phyloP scores from a whole-genome alignment of 73 alveolate genomes.

The Stentor roeselii region DNA sequence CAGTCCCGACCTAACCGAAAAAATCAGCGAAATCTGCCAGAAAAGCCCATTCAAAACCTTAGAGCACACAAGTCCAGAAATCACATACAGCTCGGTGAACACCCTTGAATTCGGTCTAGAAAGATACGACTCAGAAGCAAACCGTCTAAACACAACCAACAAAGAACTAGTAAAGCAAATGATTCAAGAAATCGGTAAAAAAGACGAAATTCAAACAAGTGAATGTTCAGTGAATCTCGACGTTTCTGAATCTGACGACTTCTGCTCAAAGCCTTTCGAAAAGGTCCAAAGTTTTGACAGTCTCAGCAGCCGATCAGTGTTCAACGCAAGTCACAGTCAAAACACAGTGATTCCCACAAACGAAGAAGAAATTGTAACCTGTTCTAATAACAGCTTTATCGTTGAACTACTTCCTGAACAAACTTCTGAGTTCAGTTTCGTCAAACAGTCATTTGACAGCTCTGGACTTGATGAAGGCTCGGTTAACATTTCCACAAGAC shows the following conservation, averaged over 20 bases:
- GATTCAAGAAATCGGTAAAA: background rate
- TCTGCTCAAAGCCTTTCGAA: background rate
- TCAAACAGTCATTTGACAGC: background rate
- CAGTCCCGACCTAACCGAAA: background rate
- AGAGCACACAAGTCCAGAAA: constrained; percentile 3
- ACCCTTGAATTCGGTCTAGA: background rate
- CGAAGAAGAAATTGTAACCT: background rate
- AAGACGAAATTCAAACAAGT: background rate
- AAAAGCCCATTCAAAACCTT: background rate
- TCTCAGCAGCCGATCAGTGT: background rate
- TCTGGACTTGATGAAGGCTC: constrained; percentile 4
- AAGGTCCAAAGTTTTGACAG: background rate
- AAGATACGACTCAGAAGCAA: background rate
- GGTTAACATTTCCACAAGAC: background rate
- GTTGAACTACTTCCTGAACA: background rate
- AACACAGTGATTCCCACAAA: background rate
- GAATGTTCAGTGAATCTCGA: constrained; percentile 1
- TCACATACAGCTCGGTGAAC: background rate
- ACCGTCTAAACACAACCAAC: background rate
- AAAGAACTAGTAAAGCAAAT: background rate
- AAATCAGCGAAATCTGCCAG: background rate
- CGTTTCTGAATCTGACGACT: background rate
- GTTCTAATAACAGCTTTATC: background rate
- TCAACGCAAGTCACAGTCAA: background rate
- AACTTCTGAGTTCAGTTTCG: background rate